phyloP scores from a whole-genome alignment of 2,329 filamentous ascomycete genomes.

The Talaromyces amestolkiae region DNA sequence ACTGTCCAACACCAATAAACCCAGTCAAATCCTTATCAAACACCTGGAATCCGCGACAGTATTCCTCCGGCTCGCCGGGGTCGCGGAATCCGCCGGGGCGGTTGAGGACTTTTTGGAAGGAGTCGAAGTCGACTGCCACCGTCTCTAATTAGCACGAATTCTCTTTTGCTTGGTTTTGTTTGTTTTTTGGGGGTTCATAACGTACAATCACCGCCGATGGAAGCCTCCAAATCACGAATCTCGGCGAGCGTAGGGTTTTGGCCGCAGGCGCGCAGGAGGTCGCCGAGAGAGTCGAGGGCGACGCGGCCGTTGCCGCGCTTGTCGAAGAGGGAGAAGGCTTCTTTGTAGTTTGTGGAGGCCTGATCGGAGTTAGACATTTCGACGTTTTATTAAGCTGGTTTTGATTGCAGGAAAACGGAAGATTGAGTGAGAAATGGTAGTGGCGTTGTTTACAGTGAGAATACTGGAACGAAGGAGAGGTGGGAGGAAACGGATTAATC shows the following conservation, averaged over 20 bases:
- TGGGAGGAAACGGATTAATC: constrained; percentile 11
- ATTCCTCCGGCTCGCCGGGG: constrained; percentile 95
- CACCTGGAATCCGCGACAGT: constrained; percentile 97
- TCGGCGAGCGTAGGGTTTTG: constrained; percentile 96
- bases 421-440: neutral
- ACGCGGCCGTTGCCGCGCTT: constrained; percentile 97
- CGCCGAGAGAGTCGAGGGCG: constrained; percentile 78
- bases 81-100: constrained; percentile 97
- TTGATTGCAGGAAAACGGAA: neutral
- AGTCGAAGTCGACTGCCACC: constrained; percentile 85
- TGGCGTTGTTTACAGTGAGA: neutral
- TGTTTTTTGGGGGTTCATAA: no score
- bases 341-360: constrained; percentile 97
- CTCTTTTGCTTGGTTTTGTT: no score
- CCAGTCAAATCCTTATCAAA: constrained; percentile 99
- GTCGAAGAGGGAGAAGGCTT: constrained; percentile 99
- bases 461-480: neutral
- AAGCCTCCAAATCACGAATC: constrained; percentile 89
- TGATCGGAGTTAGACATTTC: constrained; percentile 41
- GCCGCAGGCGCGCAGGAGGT: constrained; percentile 91
- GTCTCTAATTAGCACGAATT: constrained; percentile 16
- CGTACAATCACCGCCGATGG: constrained; percentile 86
- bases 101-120: constrained; percentile 95
- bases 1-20: constrained; percentile 94
- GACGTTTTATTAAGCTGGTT: no score